Base-by-base conservation (phyloP, 1,284 basidiomycete species). In the Cutaneotrichosporon cavernicola region DNA sequence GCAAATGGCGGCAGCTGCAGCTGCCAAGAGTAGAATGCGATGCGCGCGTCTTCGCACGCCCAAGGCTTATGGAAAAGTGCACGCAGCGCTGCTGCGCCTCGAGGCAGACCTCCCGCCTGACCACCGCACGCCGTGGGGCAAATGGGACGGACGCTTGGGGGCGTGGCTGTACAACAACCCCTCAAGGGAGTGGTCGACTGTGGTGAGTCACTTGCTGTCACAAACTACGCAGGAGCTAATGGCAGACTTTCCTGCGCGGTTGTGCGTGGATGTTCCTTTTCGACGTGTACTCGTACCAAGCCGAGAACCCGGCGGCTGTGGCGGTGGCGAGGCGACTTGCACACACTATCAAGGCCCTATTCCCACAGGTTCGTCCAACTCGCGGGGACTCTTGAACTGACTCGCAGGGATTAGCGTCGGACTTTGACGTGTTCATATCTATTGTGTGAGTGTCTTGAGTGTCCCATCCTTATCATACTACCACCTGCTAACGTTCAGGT, bases 241-340 rank as follows among this genome's bases (percentile, higher is more conserved):
- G 5, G 5, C 36, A 77, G 76, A 72, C 74, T 31, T 74, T 76
- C 58, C 66, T 77, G 26, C 58, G 76, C 2, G 76, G 76, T 16
- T 75, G 73, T 53, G 67, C 74, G 1, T 76, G 75, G 76, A 78
- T 78, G 76, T 77, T 76, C 67, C 60, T 77, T 6, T 73, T 71
- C 26, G 76, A 78, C 53, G 72, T 76, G 14, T 75, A 65, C 56
- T 65, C 71, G 5, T 77, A 71, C 55, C 71, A 66, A 13, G 66
- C 69, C 7, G 71, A 72, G 22, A 78, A 78, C 47, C 65, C 58
- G 1, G 60, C 63, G 21, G 71, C 76, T 0, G 71, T 78, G 5
- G 68, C 68, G 13, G 70, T 76, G 1, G 76, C 76, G 0, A 60
- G 73, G 32, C 61, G 75, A 10, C 53, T 78, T 51, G 66, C 68